These are phyloP conservation scores for Scenedesmus sp. DNA, from an alignment of 163 green algal species.

Conservation along the genomic window DNA sequence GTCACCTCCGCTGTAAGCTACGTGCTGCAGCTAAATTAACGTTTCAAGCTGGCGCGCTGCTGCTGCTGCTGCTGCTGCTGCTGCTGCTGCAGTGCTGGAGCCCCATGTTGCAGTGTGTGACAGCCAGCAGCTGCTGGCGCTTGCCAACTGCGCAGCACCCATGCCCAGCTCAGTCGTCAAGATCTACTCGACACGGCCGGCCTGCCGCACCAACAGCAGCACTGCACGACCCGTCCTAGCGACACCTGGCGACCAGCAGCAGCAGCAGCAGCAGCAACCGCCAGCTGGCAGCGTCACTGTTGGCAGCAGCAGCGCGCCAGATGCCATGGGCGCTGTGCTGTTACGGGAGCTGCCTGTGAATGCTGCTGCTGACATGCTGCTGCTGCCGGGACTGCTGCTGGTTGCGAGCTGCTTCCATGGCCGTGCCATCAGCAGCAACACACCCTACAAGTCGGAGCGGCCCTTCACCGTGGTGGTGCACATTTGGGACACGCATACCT, in stretches of 20 bases:
- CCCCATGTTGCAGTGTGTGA: slow-evolving; percentile 47
- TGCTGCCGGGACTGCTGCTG: slow-evolving; percentile 43
- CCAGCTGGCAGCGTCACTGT: slow-evolving; percentile 1
- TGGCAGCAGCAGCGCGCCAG: slow-evolving; percentile 26
- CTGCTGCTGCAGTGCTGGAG: slow-evolving; percentile 45
- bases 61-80: not conserved
- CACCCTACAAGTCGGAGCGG: slow-evolving; percentile 37
- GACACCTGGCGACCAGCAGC: not conserved
- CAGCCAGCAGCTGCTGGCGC: slow-evolving; percentile 25
- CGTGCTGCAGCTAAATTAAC: not conserved
- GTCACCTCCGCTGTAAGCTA: not conserved
- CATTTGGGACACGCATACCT: slow-evolving; percentile 31
- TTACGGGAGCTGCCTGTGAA: slow-evolving; percentile 51
- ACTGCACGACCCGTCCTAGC: not conserved
- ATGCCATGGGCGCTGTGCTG: slow-evolving; percentile 19
- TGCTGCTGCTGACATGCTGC: slow-evolving; percentile 47
- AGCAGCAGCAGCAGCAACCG: slow-evolving; percentile 28
- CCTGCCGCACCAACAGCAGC: not conserved
- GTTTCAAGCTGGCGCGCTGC: too few species aligned
- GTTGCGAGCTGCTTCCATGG: slow-evolving; percentile 50
- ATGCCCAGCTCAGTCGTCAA: slow-evolving; percentile 33
- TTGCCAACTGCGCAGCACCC: slow-evolving; percentile 44
- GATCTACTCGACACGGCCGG: slow-evolving; percentile 38
- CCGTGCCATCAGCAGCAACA: slow-evolving; percentile 37
- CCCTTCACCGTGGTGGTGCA: slow-evolving; percentile 54